Evolutionary conservation across 169 alveolate species (phyloP), one percentile per base, ranked within the genome.

Genomic region (Eimeria praecox): DNA sequence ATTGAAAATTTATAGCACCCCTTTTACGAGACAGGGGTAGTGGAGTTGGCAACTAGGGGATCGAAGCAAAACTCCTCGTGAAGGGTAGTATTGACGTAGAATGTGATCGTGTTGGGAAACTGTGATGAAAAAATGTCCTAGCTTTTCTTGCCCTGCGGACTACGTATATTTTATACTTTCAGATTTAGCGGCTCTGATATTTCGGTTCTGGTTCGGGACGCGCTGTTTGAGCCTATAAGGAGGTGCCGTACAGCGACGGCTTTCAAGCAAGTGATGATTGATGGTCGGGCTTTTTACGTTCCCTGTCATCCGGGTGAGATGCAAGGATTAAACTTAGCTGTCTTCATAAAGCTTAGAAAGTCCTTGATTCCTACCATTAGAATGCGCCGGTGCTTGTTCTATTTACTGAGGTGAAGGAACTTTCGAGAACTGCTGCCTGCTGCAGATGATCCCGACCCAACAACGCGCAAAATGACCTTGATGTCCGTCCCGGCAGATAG

Each of bases 141-240:
- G 82, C 49, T 5, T 16, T 33, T 35, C 38, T 33, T 66, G 46
- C 46, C 33, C 78, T 33, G 40, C 0, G 9, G 75, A 18, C 5
- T 27, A 16, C 38, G n/a, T 71, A 35, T 20, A 35, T n/a, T 12
- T 38, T 71, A 71, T 71, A 14, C 62, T 22, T 49, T 30, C 59
- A 92, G 99, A 30, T 99, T 96, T 95, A 98, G 99, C 62, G 99
- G 99, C 0, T 98, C 99, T 30, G 99, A 99, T 97, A 97, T 99
- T 66, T 96, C 98, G 12, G 97, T 98, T 46, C 95, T 98, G 27
- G 98, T 98, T 8, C 97, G 98, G 90, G 99, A 98, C 95, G 99
- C 99, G 30, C 95, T 98, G 30, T 97, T 98, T 97, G 98, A 98
- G 96, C 99, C 99, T 40, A 97, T 99, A 9, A 97, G 99, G 93